Evolutionary conservation across 108 stramenopile species (phyloP).

Genomic region (Licmophora abbreviata): DNA sequence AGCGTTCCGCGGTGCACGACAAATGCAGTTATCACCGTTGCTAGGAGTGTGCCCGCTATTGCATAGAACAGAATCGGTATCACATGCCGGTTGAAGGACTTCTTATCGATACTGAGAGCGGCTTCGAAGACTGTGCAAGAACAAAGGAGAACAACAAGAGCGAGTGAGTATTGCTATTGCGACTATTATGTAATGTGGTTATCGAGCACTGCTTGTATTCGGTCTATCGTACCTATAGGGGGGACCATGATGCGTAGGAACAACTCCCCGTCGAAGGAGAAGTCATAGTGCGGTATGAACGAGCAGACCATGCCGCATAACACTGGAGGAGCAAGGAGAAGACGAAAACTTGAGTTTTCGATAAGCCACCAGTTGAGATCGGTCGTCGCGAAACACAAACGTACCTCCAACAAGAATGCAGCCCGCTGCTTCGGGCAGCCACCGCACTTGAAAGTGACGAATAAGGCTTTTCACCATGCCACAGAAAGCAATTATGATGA

Average conservation of each 20-base stretch:
- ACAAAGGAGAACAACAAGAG: not conserved
- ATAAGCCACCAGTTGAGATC: slow-evolving; percentile 7
- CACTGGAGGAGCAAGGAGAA: slow-evolving; percentile 20
- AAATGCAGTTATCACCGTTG: slow-evolving; percentile 62
- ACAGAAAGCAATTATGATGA: slow-evolving; percentile 76
- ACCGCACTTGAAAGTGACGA: slow-evolving; percentile 72
- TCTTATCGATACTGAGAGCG: slow-evolving; percentile 77
- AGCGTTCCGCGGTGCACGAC: slow-evolving; percentile 65
- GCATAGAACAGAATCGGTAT: slow-evolving; percentile 76
- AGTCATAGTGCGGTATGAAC: slow-evolving; percentile 64
- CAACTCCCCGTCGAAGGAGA: slow-evolving; percentile 80
- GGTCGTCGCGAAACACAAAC: slow-evolving; percentile 13
- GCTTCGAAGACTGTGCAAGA: slow-evolving; percentile 61
- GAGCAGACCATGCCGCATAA: slow-evolving; percentile 56
- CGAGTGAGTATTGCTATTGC: not conserved
- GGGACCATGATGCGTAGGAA: slow-evolving; percentile 85
- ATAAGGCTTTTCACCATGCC: slow-evolving; percentile 83
- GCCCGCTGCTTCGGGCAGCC: slow-evolving; percentile 79
- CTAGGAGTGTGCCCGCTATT: slow-evolving; percentile 68
- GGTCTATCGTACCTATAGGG: slow-evolving; percentile 38
- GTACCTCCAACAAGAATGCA: slow-evolving; percentile 77
- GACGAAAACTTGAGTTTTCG: too few species aligned
- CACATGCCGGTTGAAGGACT: slow-evolving; percentile 61
- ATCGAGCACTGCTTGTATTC: not conserved
- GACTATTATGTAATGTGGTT: too few species aligned